phyloP scores from a whole-genome alignment of 192 early-diverging fungal genomes.

The Entomortierella chlamydospora region DNA sequence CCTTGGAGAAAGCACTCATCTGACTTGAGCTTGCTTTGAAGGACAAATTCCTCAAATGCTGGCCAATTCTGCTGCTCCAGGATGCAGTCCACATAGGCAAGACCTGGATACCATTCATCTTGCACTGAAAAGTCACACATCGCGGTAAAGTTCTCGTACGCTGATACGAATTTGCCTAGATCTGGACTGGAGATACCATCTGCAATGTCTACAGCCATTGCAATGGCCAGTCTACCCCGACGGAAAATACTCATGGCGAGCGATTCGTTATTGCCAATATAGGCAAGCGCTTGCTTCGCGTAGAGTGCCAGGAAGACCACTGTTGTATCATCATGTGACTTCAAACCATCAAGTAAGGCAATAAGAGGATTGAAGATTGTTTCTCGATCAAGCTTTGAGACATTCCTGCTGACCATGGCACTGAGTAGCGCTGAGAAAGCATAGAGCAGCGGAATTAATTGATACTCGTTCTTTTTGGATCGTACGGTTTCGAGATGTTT shows the following conservation, averaged over 20 bases:
- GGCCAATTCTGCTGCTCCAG: background rate
- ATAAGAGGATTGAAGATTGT: background rate
- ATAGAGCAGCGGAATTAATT: background rate
- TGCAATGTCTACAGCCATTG: background rate
- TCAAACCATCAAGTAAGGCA: background rate
- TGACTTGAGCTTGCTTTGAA: background rate
- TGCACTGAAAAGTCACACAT: background rate
- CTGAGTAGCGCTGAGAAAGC: background rate
- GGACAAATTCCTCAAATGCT: background rate
- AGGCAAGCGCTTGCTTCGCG: background rate
- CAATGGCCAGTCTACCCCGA: background rate
- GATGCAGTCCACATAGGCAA: background rate
- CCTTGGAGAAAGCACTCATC: background rate
- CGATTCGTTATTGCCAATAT: background rate
- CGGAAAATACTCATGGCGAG: background rate
- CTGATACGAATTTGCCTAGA: background rate
- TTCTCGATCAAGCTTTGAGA: background rate
- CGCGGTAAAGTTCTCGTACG: background rate
- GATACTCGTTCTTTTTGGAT: background rate
- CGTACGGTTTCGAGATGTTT: background rate
- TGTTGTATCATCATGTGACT: background rate
- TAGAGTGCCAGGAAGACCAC: background rate
- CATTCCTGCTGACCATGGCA: background rate
- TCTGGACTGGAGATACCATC: background rate
- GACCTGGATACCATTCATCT: background rate